Conservation (phyloP, 1,139 yeast species). For the Arxiozyma telluris region DNA sequence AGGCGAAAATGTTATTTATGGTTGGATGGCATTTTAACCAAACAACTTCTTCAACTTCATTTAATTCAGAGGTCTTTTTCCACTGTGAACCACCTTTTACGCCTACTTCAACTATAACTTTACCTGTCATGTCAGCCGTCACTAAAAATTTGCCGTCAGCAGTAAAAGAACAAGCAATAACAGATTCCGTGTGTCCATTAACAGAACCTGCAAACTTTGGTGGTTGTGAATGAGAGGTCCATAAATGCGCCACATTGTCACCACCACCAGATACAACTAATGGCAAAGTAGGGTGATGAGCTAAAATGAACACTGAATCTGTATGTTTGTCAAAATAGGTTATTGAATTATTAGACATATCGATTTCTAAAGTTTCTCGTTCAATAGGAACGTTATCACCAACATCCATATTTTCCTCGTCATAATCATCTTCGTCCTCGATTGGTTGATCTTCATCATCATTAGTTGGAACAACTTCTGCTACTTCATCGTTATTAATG, state of each 20-base stretch:
- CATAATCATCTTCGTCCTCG: conserved; percentile 35
- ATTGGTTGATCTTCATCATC: conserved; percentile 34
- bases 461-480: conserved; percentile 39
- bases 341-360: conserved; percentile 80
- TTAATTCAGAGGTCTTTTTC: conserved; percentile 60
- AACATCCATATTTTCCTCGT: conserved; percentile 26
- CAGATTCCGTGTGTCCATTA: conserved; percentile 75
- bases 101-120: conserved; percentile 63
- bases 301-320: conserved; percentile 73
- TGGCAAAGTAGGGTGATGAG: conserved; percentile 75
- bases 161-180: conserved; percentile 76
- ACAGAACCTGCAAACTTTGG: conserved; percentile 70
- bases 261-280: conserved; percentile 84
- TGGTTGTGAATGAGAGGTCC: conserved; percentile 86
- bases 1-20: conserved; percentile 70
- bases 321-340: conserved; percentile 81
- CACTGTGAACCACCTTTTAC: conserved; percentile 73
- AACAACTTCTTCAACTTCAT: conserved; percentile 76
- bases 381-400: conserved; percentile 8
- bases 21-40: conserved; percentile 79
- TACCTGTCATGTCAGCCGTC: conserved; percentile 94
- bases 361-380: conserved; percentile 46
- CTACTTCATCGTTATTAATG: conserved; percentile 50
- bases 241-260: conserved; percentile 77
- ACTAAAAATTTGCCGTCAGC: conserved; percentile 69